These are phyloP conservation scores for Coffea humblotiana DNA, from an alignment of 305 asterid species.

Conservation along the genomic window DNA sequence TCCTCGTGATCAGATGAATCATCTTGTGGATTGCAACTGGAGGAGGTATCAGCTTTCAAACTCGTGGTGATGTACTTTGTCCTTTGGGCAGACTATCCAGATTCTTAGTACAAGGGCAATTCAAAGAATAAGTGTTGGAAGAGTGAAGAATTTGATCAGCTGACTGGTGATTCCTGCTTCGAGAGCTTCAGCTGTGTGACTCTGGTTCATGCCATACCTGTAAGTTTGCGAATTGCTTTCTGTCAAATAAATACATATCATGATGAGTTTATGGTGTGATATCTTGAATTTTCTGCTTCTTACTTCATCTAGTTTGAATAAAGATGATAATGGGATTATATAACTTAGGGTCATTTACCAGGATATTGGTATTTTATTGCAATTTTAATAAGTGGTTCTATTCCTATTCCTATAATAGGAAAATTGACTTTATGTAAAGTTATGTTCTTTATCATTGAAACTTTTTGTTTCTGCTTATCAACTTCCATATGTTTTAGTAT, in stretches of 20 bases:
- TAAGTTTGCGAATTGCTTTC: neutral
- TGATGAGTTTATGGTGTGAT: neutral
- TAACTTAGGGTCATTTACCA: too few relatives aligned
- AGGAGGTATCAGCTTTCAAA: neutral
- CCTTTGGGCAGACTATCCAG: too few relatives aligned
- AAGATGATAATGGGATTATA: neutral
- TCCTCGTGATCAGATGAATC: neutral
- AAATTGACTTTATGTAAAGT: neutral
- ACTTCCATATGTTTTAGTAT: neutral
- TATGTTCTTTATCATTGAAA: neutral
- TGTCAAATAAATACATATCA: neutral
- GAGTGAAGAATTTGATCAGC: neutral
- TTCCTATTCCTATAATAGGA: too few relatives aligned
- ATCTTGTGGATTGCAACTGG: neutral
- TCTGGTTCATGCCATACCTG: neutral
- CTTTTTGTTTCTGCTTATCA: neutral
- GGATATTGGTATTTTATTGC: too few relatives aligned
- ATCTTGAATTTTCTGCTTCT: neutral
- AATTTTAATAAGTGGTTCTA: too few relatives aligned
- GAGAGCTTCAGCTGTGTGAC: neutral
- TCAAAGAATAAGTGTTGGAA: neutral
- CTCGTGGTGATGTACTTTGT: neutral
- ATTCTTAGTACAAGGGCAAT: neutral
- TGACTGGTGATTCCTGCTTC: conserved; percentile 5
- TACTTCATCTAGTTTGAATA: neutral